These are phyloP conservation scores for Cubamyces lactineus DNA, from an alignment of 768 basidiomycete species.

Conservation along the genomic window DNA sequence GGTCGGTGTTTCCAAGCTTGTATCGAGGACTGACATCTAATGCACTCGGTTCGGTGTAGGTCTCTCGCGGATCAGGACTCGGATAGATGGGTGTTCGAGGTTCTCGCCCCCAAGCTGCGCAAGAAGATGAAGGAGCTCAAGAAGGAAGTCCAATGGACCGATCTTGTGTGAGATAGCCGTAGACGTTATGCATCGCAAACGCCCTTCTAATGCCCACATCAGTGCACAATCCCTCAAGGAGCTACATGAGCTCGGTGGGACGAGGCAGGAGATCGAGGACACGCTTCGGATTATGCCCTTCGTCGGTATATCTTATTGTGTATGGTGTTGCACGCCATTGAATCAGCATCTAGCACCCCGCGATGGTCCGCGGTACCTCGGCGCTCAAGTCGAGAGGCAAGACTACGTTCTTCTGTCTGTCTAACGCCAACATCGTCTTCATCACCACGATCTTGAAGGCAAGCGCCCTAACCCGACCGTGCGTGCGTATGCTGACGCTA, in stretches of 20 bases:
- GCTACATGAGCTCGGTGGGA: conserved; percentile 69
- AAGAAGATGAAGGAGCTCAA: conserved; percentile 76
- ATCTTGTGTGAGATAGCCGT: conserved; percentile 72
- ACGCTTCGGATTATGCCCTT: conserved; percentile 85
- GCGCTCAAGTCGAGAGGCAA: conserved; percentile 68
- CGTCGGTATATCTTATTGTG: conserved; percentile 50
- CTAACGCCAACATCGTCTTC: conserved; percentile 92
- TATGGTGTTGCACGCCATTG: background rate
- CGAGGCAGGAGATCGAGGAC: conserved; percentile 72
- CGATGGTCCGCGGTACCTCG: conserved; percentile 90
- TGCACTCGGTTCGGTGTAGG: conserved; percentile 46
- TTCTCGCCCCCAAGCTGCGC: conserved; percentile 83
- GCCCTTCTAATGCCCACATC: conserved; percentile 5
- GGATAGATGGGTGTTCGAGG: conserved; percentile 91
- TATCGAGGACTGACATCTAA: background rate
- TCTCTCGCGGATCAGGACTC: conserved; percentile 95
- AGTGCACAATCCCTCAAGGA: conserved; percentile 75
- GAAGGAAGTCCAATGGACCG: conserved; percentile 81
- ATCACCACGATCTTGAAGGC: conserved; percentile 90
- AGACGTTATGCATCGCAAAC: background rate
- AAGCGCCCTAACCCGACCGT: conserved; percentile 10
- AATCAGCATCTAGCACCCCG: conserved; percentile 74
- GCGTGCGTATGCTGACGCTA: background rate
- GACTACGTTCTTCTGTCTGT: conserved; percentile 87
- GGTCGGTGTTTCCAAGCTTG: conserved; percentile 47